These are phyloP conservation scores for Aspergillus melleus DNA, from an alignment of 2,329 filamentous ascomycete species.

Conservation along the genomic window DNA sequence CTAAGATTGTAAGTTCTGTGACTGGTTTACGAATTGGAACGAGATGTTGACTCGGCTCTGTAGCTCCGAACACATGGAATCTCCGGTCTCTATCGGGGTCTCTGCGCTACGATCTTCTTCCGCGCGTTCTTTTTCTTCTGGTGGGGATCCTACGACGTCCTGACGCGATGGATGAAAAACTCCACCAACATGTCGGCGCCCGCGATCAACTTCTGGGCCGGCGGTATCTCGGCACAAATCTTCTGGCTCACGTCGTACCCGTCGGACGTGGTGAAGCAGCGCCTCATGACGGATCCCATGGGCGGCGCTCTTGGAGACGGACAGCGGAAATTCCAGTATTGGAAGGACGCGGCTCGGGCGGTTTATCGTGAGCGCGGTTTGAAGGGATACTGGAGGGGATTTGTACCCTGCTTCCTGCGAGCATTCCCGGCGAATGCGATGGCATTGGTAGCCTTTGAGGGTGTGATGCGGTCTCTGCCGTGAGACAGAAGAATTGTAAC, in stretches of 20 bases:
- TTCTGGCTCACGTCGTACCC: slow-evolving; percentile 96
- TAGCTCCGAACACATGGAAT: slow-evolving; percentile 66
- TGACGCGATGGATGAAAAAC: slow-evolving; percentile 67
- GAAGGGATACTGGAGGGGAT: slow-evolving; percentile 88
- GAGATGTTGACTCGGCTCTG: neutral
- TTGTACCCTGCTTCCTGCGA: slow-evolving; percentile 86
- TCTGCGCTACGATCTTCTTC: slow-evolving; percentile 83
- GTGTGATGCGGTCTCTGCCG: slow-evolving; percentile 68
- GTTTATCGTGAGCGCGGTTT: slow-evolving; percentile 75
- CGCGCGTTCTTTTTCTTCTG: slow-evolving; percentile 95
- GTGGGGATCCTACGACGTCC: slow-evolving; percentile 93
- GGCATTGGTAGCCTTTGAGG: slow-evolving; percentile 91
- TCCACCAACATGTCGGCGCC: slow-evolving; percentile 72
- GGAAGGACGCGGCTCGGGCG: slow-evolving; percentile 75
- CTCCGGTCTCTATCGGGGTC: slow-evolving; percentile 78
- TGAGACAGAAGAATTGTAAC: slow-evolving; percentile 18
- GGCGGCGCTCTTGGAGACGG: slow-evolving; percentile 69
- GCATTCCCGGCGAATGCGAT: slow-evolving; percentile 96
- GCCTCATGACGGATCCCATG: slow-evolving; percentile 93
- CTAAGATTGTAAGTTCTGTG: slow-evolving; percentile 55
- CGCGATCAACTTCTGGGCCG: slow-evolving; percentile 94
- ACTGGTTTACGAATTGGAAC: neutral
- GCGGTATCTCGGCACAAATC: slow-evolving; percentile 85
- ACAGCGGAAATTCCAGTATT: slow-evolving; percentile 66
- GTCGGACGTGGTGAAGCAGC: slow-evolving; percentile 90